Evolutionary conservation across 352 stramenopile species (phyloP), one percentile per base, ranked within the genome.

Genomic region (Globisporangium apiculatum): DNA sequence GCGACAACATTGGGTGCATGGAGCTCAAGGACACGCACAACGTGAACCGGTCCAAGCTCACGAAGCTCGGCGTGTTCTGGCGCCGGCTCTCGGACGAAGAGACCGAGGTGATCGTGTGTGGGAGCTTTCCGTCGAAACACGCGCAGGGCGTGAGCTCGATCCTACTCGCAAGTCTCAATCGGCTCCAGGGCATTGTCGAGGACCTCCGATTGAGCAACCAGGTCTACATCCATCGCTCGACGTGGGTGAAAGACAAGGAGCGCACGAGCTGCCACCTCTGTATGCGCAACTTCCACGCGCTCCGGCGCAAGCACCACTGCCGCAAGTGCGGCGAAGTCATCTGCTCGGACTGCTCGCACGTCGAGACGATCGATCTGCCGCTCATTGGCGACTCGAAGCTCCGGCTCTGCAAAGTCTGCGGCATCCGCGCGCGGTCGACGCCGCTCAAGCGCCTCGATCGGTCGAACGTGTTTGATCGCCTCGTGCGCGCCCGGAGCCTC

Each of bases 261-360:
- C 76, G 82, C 50, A 78, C 71, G 43, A 77, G 63, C 15, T 92
- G 83, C 65, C 78, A 83, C 46, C 66, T 92, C 7, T 92, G 83
- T 60, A 90, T 86, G 54, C 76, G 83, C 38, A 87, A 89, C 58
- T 92, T 92, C 53, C 72, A 90, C 59, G 69, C 83, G 5, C 51
- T 92, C 50, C 73, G 82, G 17, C 72, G 82, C 53, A 89, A 90
- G 61, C 82, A 92, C 65, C 82, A 92, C 66, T 92, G 82, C 64
- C 82, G 82, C 67, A 85, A 83, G 58, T 92, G 82, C 49, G 82
- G 82, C 45, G 82, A 92, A 58, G 71, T 92, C 11, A 79, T 90
- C 46, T 92, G 83, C 73, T 88, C 77, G 3, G 83, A 92, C 58
- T 92, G 83, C 64, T 90, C 79, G 17, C 71, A 79, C 2, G 72